Evolutionary conservation across 2,329 filamentous ascomycete genomes (phyloP), one percentile per base, ranked within the genome.

Genomic region (Penicillium digitatum): DNA sequence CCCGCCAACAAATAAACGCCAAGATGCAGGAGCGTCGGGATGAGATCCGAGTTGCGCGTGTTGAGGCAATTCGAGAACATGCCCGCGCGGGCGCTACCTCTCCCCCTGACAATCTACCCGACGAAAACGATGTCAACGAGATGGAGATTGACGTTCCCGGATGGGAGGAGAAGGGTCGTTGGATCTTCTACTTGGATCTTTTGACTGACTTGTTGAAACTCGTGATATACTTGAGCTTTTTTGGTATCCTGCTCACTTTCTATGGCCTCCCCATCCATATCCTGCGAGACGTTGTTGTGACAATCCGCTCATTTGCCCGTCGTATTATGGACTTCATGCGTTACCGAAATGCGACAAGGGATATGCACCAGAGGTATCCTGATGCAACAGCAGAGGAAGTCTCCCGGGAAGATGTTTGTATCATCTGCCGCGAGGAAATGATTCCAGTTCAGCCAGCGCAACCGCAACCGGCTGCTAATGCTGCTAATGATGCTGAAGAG

Each of bases 391-490:
- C 83, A 2, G 90, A 95, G 62, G 93, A 99, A 62, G 83, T 99
- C 24, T 79, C 81, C 27, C 82, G 89, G 46, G 93, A 96, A 70
- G 90, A 95, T 66, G 95, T 94, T 3, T 99, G 94, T 73, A 99
- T 99, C 64, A 96, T 99, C 52, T 99, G 94, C 73, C 86, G 94
- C 57, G 94, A 99, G 71, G 90, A 95, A 61, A 99, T 99, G 94
- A 84, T 84, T 32, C 85, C 87, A 1, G 96, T 90, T 89, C 79
- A 78, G 32, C 80, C 80, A 52, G 77, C 78, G 35, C 79, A 78
- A 37, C 80, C 80, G 51, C 43, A 45, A 34, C 77, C 79, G 37
- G 72, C 78, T 35, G 72, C 70, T 37, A 72, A 69, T 42, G 74
- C 75, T 40, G 74, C 70, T 37, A 72, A 69, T 42, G 74, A 75